phyloP scores from a whole-genome alignment of 2,329 filamentous ascomycete genomes.

The Cladosporium halotolerans region DNA sequence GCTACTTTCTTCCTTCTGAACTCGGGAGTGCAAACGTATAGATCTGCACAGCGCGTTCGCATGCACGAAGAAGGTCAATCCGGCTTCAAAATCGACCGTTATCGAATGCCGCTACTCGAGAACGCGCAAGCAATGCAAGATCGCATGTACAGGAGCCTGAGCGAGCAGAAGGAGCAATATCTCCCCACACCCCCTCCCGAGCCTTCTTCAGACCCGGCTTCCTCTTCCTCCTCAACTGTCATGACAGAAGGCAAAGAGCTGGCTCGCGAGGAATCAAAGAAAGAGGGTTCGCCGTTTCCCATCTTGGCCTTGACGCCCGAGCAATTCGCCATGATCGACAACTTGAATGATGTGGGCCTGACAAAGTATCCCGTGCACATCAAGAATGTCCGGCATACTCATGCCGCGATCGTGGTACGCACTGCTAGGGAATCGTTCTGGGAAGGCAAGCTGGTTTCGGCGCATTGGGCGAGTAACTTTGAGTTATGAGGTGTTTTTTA shows the following conservation, averaged over 20 bases:
- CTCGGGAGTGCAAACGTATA: conserved; percentile 65
- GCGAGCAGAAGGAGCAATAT: conserved; percentile 58
- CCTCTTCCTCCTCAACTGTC: conserved; percentile 5
- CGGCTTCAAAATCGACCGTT: conserved; percentile 61
- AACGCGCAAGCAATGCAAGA: conserved; percentile 72
- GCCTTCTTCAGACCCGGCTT: conserved; percentile 24
- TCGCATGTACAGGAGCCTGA: conserved; percentile 67
- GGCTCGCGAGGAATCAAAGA: conserved; percentile 24
- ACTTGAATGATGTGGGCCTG: conserved; percentile 59
- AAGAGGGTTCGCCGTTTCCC: conserved; percentile 36
- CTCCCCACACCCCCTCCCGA: conserved; percentile 46
- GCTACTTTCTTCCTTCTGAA: conserved; percentile 65
- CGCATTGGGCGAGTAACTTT: conserved; percentile 77
- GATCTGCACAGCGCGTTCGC: conserved; percentile 65
- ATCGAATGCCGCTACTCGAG: conserved; percentile 69
- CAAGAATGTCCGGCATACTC: conserved; percentile 69
- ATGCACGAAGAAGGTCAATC: conserved; percentile 60
- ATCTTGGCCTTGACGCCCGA: conserved; percentile 70
- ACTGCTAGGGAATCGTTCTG: conserved; percentile 59
- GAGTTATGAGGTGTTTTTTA: conserved; percentile 39
- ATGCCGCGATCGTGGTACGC: conserved; percentile 85
- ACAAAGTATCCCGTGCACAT: conserved; percentile 63
- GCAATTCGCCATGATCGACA: conserved; percentile 80
- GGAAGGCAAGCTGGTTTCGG: conserved; percentile 71
- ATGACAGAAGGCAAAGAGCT: conserved; percentile 17